Evolutionary conservation across 2,329 filamentous ascomycete species (phyloP), one percentile per base, ranked within the genome.

Genomic region (Stenocarpella maydis): DNA sequence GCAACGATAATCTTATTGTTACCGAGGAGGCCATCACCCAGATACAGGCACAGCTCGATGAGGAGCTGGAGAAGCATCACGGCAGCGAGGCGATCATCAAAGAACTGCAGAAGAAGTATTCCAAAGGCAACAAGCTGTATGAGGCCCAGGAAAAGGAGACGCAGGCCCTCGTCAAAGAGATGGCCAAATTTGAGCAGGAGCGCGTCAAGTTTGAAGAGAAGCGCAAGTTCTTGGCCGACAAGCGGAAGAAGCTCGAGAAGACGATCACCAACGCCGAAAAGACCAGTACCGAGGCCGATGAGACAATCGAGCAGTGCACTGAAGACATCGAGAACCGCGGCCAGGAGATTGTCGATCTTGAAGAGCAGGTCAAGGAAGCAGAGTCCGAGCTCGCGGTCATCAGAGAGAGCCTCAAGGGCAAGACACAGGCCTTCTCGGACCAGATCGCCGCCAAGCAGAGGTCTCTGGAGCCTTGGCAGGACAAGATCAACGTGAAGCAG

Each of bases 191-290:
- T 72, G 97, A 99, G 77, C 97, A 98, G 78, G 96, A 98, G 77
- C 91, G 91, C 26, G 96, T 99, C 80, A 99, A 99, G 77, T 95
- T 97, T 74, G 95, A 98, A 73, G 97, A 99, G 80, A 98, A 98
- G 85, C 91, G 92, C 79, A 99, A 99, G 78, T 98, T 98, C 80
- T 82, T 99, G 73, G 85, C 88, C 2, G 91, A 91, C 76, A 99
- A 99, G 83, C 91, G 93, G 75, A 97, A 96, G 84, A 99, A 99
- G 82, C 87, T 97, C 17, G 94, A 98, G 74, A 98, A 97, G 82
- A 88, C 91, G 0, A 92, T 96, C 71, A 86, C 90, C 67, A 91
- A 90, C 54, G 93, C 93, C 70, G 92, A 93, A 72, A 90, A 91
- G 69, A 89, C 91, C 7, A 88, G 89, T 0, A 86, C 88, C 0